Percentiles rank a stretch among this genome's conserved stretches.
Evolutionary conservation across 1,284 basidiomycete species (phyloP).

Genomic region (Thecaphora frezii): DNA sequence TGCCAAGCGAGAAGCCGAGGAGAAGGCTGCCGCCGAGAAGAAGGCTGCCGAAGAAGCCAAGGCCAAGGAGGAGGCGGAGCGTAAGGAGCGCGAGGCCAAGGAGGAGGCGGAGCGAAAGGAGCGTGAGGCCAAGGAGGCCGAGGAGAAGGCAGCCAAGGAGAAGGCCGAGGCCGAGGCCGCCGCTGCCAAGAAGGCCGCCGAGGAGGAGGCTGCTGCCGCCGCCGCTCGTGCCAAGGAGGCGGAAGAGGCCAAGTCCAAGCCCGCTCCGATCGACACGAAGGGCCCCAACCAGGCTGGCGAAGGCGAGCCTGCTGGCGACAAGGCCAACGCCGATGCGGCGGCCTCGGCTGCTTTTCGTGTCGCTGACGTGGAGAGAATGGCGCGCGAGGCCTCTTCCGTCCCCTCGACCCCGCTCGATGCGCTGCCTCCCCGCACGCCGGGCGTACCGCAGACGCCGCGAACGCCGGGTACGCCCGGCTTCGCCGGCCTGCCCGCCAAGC

Average conservation of each 20-base stretch:
- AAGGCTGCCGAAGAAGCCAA: conserved; percentile 36
- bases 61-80: conserved; percentile 14
- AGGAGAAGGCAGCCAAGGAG: conserved; percentile 30
- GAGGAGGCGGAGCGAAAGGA: conserved; percentile 28
- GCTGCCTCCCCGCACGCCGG: conserved; percentile 33
- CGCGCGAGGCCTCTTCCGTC: conserved; percentile 51
- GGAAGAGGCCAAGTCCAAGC: conserved; percentile 32
- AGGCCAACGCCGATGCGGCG: conserved; percentile 16
- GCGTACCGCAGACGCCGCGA: conserved; percentile 39
- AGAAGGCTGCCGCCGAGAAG: conserved; percentile 26
- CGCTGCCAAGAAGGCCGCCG: conserved; percentile 13
- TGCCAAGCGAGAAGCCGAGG: conserved; percentile 29
- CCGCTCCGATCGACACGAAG: conserved; percentile 35
- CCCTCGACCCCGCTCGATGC: conserved; percentile 45
- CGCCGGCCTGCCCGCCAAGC: conserved; percentile 53
- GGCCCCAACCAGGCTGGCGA: conserved; percentile 25
- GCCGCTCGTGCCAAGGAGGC: conserved; percentile 26
- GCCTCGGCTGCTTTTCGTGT: conserved; percentile 37
- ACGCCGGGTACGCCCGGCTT: conserved; percentile 53
- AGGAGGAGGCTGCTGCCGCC: conserved; percentile 24
- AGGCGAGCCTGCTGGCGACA: conserved; percentile 10
- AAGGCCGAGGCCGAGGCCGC: conserved; percentile 29
- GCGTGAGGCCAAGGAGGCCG: conserved; percentile 30
- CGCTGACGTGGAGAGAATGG: conserved; percentile 52
- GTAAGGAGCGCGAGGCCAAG: conserved; percentile 24